A percentile compares a stretch with the other conserved stretches of the same genome.
phyloP scores from a whole-genome alignment of 345 rosid species.

The Cochlearia excelsa region DNA sequence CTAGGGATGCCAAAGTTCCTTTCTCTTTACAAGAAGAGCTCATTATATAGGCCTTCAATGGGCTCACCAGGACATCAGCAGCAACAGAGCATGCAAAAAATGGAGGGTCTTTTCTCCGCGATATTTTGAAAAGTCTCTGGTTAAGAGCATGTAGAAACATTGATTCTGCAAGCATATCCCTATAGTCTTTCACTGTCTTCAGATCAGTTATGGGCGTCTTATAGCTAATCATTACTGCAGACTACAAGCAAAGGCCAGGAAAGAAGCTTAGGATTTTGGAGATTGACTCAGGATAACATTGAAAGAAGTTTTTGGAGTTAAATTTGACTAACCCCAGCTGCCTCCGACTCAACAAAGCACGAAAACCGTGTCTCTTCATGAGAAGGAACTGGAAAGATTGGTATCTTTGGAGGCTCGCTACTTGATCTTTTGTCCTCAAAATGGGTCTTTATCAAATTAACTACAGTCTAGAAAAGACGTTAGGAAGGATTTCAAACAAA shows the following conservation, averaged over 20 bases:
- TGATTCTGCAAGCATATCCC: conserved; percentile 70
- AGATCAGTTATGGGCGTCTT: conserved; percentile 65
- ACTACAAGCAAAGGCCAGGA: conserved; percentile 46
- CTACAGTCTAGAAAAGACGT: conserved; percentile 53
- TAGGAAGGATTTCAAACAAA: conserved; percentile 27
- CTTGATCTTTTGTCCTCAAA: conserved; percentile 56
- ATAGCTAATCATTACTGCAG: conserved; percentile 84
- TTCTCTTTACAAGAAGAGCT: conserved; percentile 77
- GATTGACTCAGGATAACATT: conserved; percentile 3
- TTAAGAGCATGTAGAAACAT: conserved; percentile 82
- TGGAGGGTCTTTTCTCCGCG: conserved; percentile 74
- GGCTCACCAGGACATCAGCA: conserved; percentile 71
- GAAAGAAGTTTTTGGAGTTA: conserved; percentile 15
- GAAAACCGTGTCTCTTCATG: conserved; percentile 76
- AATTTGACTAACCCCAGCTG: conserved; percentile 71
- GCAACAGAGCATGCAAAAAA: conserved; percentile 88
- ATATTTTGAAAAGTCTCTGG: conserved; percentile 81
- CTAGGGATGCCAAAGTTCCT: conserved; percentile 74
- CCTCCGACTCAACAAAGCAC: conserved; percentile 85
- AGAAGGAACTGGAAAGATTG: conserved; percentile 66
- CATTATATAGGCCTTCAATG: conserved; percentile 76
- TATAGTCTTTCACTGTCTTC: conserved; percentile 77
- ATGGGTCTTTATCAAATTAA: conserved; percentile 75
- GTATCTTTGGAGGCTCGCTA: conserved; percentile 46
- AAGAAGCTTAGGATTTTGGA: conserved; percentile 21